Evolutionary conservation across 495 filamentous ascomycete species (phyloP).

Genomic region (Hypoxylon crocopeplum): DNA sequence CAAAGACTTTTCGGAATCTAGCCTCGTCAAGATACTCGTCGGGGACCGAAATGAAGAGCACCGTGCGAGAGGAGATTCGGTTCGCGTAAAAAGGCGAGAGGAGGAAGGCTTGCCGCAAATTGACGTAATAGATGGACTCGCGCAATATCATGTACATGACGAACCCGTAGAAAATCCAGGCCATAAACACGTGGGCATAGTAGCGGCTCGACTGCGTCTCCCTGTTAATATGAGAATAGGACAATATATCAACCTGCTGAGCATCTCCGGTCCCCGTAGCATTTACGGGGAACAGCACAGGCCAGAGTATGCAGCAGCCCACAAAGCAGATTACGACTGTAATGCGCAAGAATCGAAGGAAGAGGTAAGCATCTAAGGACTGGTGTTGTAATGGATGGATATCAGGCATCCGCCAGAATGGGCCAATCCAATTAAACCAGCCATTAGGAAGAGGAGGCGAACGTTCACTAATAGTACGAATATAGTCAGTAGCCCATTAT

Average conservation of each 20-base stretch:
- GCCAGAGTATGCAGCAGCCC: conserved; percentile 82
- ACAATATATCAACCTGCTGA: conserved; percentile 78
- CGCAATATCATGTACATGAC: conserved; percentile 88
- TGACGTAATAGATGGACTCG: conserved; percentile 94
- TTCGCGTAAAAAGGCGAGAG: conserved; percentile 86
- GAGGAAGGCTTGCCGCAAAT: conserved; percentile 92
- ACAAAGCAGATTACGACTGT: conserved; percentile 75
- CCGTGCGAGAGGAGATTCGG: conserved; percentile 91
- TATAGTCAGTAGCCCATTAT: conserved; percentile 10
- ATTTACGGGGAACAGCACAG: conserved; percentile 86
- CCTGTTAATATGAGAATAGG: conserved; percentile 72
- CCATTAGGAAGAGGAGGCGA: conserved; percentile 72
- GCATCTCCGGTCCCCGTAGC: conserved; percentile 73
- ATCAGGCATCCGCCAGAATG: conserved; percentile 82
- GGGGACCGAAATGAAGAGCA: conserved; percentile 90
- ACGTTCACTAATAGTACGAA: conserved; percentile 62
- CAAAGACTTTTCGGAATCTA: conserved; percentile 80
- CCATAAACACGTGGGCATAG: conserved; percentile 78
- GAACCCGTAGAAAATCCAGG: conserved; percentile 83
- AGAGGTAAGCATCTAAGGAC: conserved; percentile 87
- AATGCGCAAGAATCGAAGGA: conserved; percentile 84
- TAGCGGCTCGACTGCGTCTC: conserved; percentile 62
- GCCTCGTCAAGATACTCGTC: conserved; percentile 72
- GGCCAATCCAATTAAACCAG: conserved; percentile 74
- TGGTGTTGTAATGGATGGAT: conserved; percentile 86